A percentile compares a stretch with the other conserved stretches of the same genome.
Evolutionary conservation across 352 stramenopile species (phyloP).

Genomic region (Phytophthora foliorum): DNA sequence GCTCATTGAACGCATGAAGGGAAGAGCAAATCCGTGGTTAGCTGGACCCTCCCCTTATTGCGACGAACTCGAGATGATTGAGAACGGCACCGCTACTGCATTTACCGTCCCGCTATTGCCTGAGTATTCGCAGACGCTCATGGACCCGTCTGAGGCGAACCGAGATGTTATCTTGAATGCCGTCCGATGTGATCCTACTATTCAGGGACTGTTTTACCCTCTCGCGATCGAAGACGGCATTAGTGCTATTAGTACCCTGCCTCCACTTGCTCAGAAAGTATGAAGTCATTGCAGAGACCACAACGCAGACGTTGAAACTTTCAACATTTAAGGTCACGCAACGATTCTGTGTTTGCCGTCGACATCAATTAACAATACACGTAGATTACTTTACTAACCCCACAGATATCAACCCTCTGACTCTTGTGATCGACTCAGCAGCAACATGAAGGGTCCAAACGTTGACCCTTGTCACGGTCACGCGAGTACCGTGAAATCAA

Average conservation of each 20-base stretch:
- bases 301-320: no score
- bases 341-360: no score
- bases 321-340: no score
- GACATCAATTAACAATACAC: no score
- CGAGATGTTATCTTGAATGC: conserved; percentile 1
- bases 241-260: conserved; percentile 24
- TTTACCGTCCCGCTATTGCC: conserved; percentile 21
- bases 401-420: no score
- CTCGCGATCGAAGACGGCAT: conserved; percentile 19
- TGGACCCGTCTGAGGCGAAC: conserved; percentile 28
- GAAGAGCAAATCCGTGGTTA: conserved; percentile 7
- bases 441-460: no score
- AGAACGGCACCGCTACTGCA: background rate
- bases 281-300: no score
- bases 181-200: conserved; percentile 14
- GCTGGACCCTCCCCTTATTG: conserved; percentile 18
- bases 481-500: no score
- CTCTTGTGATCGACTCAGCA: no score
- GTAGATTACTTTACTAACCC: no score
- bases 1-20: conserved; percentile 16
- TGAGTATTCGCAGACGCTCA: conserved; percentile 28
- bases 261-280: background rate
- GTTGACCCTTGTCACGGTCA: no score
- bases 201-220: conserved; percentile 26
- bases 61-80: conserved; percentile 22